phyloP scores from a whole-genome alignment of 106 monocot species.

The Dactylorhiza incarnata region DNA sequence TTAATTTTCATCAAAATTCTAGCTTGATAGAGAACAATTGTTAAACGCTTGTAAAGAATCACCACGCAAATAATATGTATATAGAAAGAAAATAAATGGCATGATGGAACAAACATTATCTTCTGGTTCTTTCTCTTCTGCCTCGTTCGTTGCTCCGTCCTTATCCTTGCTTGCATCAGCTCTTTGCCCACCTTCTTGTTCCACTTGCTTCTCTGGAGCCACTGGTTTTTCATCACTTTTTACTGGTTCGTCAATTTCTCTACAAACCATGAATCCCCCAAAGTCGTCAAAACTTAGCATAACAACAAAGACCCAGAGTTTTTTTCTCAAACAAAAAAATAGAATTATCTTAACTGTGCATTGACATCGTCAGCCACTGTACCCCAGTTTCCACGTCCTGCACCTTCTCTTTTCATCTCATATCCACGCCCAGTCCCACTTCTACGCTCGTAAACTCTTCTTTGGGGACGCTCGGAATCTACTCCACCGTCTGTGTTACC shows the following conservation, averaged over 20 bases:
- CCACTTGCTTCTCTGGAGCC: constrained; percentile 19
- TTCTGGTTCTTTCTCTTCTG: constrained; percentile 40
- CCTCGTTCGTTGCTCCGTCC: constrained; percentile 25
- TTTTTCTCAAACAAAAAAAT: not conserved
- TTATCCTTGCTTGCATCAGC: constrained; percentile 28
- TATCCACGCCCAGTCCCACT: constrained; percentile 88
- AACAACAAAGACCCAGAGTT: not conserved
- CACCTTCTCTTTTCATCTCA: constrained; percentile 82
- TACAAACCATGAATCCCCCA: not conserved
- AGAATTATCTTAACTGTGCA: constrained; percentile 34
- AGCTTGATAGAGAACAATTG: not conserved
- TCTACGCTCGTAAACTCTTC: constrained; percentile 52
- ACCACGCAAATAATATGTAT: not conserved
- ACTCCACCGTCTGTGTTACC: constrained; percentile 29
- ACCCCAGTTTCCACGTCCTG: constrained; percentile 93
- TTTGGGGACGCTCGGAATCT: constrained; percentile 45
- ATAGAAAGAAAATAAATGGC: not conserved
- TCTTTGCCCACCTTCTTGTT: constrained; percentile 12
- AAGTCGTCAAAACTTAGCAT: constrained; percentile 4
- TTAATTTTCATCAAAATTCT: not conserved
- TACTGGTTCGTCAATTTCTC: constrained; percentile 24
- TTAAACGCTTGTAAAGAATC: not conserved
- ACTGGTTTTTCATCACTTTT: constrained; percentile 27
- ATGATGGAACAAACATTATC: constrained; percentile 34
- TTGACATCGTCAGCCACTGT: constrained; percentile 47